phyloP scores from a whole-genome alignment of 306 rosid genomes.

The Sindora glabra region DNA sequence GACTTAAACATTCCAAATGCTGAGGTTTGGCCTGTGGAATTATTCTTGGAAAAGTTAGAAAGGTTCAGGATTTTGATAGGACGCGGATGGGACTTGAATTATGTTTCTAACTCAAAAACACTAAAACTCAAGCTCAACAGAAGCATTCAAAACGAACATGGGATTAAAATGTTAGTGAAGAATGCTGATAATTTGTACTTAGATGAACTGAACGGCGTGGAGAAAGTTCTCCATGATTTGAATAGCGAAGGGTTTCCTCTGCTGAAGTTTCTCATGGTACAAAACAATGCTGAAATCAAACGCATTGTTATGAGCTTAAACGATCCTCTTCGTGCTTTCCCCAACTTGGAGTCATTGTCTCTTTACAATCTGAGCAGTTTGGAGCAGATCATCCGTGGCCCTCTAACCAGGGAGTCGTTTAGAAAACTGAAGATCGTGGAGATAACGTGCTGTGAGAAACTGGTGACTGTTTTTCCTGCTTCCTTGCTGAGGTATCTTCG shows the following conservation, averaged over 20 bases:
- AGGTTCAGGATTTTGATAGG: background rate
- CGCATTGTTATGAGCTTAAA: background rate
- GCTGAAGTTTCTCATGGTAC: slow-evolving; percentile 6
- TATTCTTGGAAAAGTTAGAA: background rate
- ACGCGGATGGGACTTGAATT: no score
- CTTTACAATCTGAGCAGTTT: background rate
- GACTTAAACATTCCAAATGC: background rate
- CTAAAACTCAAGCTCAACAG: slow-evolving; percentile 7
- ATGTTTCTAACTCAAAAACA: background rate
- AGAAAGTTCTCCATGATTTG: background rate
- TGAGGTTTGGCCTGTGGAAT: background rate
- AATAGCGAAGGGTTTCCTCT: background rate
- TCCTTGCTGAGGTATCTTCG: no score
- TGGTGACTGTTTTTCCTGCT: no score
- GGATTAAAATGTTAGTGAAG: slow-evolving; percentile 7
- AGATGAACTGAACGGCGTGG: background rate
- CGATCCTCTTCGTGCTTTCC: background rate
- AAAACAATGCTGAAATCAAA: background rate
- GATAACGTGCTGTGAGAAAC: background rate
- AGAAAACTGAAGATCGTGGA: background rate
- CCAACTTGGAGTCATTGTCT: background rate
- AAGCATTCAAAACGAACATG: background rate
- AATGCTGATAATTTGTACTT: slow-evolving; percentile 15
- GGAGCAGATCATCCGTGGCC: background rate
- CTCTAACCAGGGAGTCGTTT: background rate